Conservation (phyloP, 2,329 filamentous ascomycete species). For the Neoscytalidium dimidiatum region DNA sequence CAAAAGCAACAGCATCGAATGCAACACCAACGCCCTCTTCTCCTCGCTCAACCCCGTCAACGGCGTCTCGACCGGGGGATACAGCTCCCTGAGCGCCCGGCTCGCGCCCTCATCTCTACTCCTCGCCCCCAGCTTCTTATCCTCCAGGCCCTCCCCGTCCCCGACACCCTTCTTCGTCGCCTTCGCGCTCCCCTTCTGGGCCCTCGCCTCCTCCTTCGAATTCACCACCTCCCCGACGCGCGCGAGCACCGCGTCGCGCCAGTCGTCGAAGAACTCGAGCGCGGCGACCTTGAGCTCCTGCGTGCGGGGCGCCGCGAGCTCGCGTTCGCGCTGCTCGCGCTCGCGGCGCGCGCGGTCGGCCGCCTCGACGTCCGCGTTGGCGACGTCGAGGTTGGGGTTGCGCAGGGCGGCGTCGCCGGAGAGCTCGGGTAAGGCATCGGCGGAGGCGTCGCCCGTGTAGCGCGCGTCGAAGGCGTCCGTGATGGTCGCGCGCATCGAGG, state of each 20-base stretch:
- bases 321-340: slow-evolving; percentile 46
- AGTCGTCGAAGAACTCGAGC: slow-evolving; percentile 74
- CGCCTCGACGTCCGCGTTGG: slow-evolving; percentile 24
- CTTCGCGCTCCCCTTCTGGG: slow-evolving; percentile 32
- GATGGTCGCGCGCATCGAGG: slow-evolving; percentile 45
- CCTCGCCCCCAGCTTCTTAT: slow-evolving; percentile 24
- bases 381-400: slow-evolving; percentile 22
- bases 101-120: slow-evolving; percentile 32
- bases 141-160: slow-evolving; percentile 21
- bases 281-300: slow-evolving; percentile 70
- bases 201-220: slow-evolving; percentile 32
- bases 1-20: slow-evolving; percentile 70
- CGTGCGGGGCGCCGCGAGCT: slow-evolving; percentile 54
- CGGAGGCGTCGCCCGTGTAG: slow-evolving; percentile 25
- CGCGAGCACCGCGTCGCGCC: slow-evolving; percentile 70
- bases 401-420: slow-evolving; percentile 29
- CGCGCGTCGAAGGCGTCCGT: slow-evolving; percentile 37
- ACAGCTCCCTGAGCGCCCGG: slow-evolving; percentile 31
- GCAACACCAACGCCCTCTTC: slow-evolving; percentile 68
- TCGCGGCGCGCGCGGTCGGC: slow-evolving; percentile 28
- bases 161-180: slow-evolving; percentile 33
- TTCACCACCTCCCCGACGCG: slow-evolving; percentile 69
- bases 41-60: slow-evolving; percentile 61
- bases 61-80: slow-evolving; percentile 40
- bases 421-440: slow-evolving; percentile 29